Conservation (phyloP, 2,329 filamentous ascomycete species). For the Neodidymelliopsis sp. region DNA sequence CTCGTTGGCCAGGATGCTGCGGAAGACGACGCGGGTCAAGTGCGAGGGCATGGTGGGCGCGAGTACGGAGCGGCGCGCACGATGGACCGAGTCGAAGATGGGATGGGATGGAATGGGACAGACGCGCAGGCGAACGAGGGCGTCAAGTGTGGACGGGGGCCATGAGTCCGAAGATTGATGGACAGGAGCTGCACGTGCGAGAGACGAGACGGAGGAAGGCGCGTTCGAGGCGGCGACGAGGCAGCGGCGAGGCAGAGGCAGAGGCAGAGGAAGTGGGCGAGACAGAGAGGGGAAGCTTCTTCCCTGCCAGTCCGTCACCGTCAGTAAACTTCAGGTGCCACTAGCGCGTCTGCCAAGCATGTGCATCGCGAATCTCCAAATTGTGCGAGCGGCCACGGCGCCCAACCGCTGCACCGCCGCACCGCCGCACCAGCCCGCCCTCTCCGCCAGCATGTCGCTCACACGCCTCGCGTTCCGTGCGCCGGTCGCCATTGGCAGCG, state of each 20-base stretch:
- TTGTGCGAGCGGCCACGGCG: neutral
- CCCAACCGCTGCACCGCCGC: constrained; percentile 15
- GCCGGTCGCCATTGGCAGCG: constrained; percentile 9
- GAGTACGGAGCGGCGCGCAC: constrained; percentile 13
- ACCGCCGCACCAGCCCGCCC: too few species aligned
- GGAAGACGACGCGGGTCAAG: constrained; percentile 67
- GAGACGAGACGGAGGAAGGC: constrained; percentile 24
- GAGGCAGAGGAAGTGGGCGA: too few species aligned
- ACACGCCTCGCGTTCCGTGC: constrained; percentile 24
- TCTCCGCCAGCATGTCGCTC: constrained; percentile 35
- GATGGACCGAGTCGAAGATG: constrained; percentile 8
- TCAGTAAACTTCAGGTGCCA: constrained; percentile 9
- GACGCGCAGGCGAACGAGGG: constrained; percentile 4
- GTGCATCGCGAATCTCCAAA: constrained; percentile 9
- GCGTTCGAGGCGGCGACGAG: constrained; percentile 11
- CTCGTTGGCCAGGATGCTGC: constrained; percentile 62
- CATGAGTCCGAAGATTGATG: constrained; percentile 24
- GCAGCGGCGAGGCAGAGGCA: too few species aligned
- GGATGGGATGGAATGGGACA: constrained; percentile 28
- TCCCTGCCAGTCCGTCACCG: constrained; percentile 8
- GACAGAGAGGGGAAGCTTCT: constrained; percentile 19
- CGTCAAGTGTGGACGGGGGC: constrained; percentile 9
- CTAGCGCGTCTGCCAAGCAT: constrained; percentile 5
- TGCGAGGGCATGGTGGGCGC: constrained; percentile 63
- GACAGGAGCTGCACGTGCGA: constrained; percentile 19